Conservation (phyloP, 2,329 filamentous ascomycete species). For the Phialophora macrospora region DNA sequence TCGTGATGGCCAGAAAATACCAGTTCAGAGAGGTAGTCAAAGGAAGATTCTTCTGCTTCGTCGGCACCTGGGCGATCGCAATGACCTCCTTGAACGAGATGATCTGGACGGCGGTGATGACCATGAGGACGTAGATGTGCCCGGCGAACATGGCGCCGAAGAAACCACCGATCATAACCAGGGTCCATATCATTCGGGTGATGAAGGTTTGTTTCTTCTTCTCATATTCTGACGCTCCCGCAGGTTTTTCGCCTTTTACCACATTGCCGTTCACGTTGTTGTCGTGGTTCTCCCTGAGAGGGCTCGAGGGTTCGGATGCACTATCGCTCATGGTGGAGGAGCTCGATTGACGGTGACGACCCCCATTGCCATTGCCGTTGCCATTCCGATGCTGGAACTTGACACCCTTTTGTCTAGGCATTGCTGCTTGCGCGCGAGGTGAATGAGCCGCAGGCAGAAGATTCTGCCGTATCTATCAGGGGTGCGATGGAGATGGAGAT, state of each 20-base stretch:
- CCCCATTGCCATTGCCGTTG: conserved; percentile 51
- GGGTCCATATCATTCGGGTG: conserved; percentile 94
- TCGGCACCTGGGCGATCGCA: conserved; percentile 93
- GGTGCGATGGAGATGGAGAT: conserved; percentile 16
- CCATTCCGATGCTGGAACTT: conserved; percentile 62
- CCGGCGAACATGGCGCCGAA: conserved; percentile 92
- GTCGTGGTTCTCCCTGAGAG: conserved; percentile 45
- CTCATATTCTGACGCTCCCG: conserved; percentile 74
- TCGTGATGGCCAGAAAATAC: conserved; percentile 98
- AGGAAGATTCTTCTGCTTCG: conserved; percentile 83
- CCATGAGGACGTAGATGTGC: conserved; percentile 93
- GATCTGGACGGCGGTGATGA: conserved; percentile 92
- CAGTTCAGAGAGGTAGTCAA: conserved; percentile 97
- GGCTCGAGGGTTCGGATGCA: conserved; percentile 57
- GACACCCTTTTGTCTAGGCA: conserved; percentile 63
- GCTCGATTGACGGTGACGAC: conserved; percentile 58
- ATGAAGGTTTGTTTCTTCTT: conserved; percentile 99
- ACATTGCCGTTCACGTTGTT: conserved; percentile 38
- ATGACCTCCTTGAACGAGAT: conserved; percentile 99
- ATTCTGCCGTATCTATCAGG: conserved; percentile 5
- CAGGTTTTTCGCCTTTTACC: conserved; percentile 44
- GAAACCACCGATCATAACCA: conserved; percentile 95
- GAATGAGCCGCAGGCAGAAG: conserved; percentile 14
- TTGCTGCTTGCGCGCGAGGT: conserved; percentile 39
- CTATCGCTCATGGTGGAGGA: conserved; percentile 62